phyloP scores from a whole-genome alignment of 2,329 filamentous ascomycete genomes.

The Diplodia intermedia region DNA sequence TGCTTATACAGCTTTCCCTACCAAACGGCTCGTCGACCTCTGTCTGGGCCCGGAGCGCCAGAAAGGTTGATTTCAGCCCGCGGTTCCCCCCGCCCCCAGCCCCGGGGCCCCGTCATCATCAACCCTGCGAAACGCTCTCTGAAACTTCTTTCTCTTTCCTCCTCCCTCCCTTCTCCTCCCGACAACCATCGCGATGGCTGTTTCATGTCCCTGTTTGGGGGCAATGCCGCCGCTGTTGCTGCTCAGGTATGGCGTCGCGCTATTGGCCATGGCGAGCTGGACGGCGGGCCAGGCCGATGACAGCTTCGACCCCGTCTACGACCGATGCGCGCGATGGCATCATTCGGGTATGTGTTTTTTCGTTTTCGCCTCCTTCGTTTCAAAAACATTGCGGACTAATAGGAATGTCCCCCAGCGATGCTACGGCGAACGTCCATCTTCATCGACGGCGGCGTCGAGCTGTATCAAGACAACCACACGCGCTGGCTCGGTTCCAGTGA shows the following conservation, averaged over 20 bases:
- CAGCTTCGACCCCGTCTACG: not conserved
- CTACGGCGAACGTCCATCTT: constrained; percentile 21
- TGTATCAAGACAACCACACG: constrained; percentile 15
- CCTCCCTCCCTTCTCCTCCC: not conserved
- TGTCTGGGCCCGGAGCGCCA: too few relatives aligned
- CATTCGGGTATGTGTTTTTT: not conserved
- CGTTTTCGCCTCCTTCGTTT: not conserved
- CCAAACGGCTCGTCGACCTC: not conserved
- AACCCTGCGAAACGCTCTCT: constrained; percentile 1
- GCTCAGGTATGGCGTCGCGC: not conserved
- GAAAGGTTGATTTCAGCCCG: not conserved
- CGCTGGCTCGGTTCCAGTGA: constrained; percentile 31
- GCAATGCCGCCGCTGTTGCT: not conserved
- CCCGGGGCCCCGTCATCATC: not conserved
- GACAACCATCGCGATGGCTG: not conserved
- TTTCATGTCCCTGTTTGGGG: not conserved
- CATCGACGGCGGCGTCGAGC: constrained; percentile 28
- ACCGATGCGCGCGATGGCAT: constrained; percentile 22
- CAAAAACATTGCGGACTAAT: too few relatives aligned
- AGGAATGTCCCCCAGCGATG: constrained; percentile 19
- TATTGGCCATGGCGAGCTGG: not conserved
- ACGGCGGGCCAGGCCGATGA: not conserved
- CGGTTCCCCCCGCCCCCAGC: not conserved
- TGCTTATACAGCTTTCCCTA: not conserved
- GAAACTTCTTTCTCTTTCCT: not conserved